Evolutionary conservation across 192 early-diverging fungal genomes (phyloP).

Genomic region (Umbelopsis vinacea): DNA sequence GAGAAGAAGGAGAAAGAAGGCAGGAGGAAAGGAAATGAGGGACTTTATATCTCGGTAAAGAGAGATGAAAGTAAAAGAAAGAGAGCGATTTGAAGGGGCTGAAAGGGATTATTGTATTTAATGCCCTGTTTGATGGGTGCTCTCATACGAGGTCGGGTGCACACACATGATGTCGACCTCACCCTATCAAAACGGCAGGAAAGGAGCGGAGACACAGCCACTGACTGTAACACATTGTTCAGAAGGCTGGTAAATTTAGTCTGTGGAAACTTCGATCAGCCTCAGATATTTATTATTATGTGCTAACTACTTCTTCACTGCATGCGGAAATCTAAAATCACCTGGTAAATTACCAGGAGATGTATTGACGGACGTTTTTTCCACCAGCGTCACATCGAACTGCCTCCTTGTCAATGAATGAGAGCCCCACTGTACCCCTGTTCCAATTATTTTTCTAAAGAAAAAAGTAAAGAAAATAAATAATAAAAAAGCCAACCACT

Average conservation of each 20-base stretch:
- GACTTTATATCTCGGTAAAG: conserved; percentile 3
- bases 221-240: background rate
- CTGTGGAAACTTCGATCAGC: conserved; percentile 2
- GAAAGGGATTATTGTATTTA: background rate
- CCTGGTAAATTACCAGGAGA: background rate
- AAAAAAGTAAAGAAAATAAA: background rate
- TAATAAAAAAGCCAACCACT: background rate
- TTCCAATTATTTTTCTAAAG: background rate
- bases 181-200: conserved; percentile 7
- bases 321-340: conserved; percentile 10
- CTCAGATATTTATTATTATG: background rate
- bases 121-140: too few relatives aligned
- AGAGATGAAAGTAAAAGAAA: background rate
- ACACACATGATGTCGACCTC: conserved; percentile 10
- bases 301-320: background rate
- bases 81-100: background rate
- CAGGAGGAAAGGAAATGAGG: conserved; percentile 3
- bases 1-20: conserved; percentile 5
- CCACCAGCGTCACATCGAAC: background rate
- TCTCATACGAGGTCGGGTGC: conserved; percentile 20
- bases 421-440: background rate
- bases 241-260: background rate
- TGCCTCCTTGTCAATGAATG: too few relatives aligned
- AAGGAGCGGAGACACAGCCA: conserved; percentile 8
- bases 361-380: background rate